Base-by-base conservation (phyloP, 805 yeast species). In the Candida ponderosae region DNA sequence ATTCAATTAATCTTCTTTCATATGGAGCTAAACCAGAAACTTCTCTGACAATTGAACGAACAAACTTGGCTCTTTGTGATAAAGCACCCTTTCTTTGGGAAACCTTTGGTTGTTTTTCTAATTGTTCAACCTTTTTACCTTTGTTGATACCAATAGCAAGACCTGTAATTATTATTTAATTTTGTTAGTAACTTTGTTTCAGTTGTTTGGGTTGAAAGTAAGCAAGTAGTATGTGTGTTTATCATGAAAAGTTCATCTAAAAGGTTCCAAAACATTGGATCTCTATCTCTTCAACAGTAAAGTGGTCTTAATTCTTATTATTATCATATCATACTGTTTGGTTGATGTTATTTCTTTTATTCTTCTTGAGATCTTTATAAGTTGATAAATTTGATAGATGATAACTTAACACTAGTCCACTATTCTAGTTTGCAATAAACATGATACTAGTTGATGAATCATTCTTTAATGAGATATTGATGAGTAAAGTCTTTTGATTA, bases 21-120 rank as follows among this genome's bases (percentile, higher is more conserved):
- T 93, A 93, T 74, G 99, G 98, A 55, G 99, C 96, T 66, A 93
- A 80, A 70, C 98, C 98, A 58, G 95, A 75, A 60, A 93, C 97
- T 77, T 93, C 99, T 68, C 81, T 81, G 70, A 93, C 95, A 51
- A 93, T 74, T 63, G 81, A 77, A 73, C 98, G 84, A 65, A 94
- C 99, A 65, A 93, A 94, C 45, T 75, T 75, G 60, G 97, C 79
- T 82, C 96, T 88, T 81, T 90, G 82, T 65, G 97, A 86, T 50
- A 80, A 68, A 67, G 85, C 84, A 72, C 97, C 97, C 82, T 90
- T 94, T 79, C 93, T 84, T 84, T 84, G 79, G 49, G 97, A 85
- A 62, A 83, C 77, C 69, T 85, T 87, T 71, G 89, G 84, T 62
- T 87, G 81, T 63, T 78, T 79, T 65, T 79, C 82, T 71, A 81